Evolutionary conservation across 495 filamentous ascomycete species (phyloP).

Genomic region (Podospora australis): DNA sequence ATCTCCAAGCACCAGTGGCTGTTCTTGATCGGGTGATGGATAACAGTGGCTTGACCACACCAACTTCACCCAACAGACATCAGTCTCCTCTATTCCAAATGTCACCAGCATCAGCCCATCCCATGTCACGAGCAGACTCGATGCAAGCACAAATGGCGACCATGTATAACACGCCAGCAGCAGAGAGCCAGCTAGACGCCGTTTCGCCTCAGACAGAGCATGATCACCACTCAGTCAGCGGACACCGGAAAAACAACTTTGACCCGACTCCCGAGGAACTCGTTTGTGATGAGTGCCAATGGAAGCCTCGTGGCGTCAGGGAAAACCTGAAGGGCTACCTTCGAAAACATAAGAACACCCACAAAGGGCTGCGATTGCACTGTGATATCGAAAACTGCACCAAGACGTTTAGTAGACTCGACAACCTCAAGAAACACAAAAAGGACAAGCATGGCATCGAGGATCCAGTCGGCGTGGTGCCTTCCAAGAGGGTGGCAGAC

Average conservation of each 20-base stretch:
- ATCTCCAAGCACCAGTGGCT: constrained; percentile 6
- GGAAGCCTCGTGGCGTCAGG: constrained; percentile 31
- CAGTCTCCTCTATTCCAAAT: constrained; percentile 16
- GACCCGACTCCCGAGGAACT: constrained; percentile 21
- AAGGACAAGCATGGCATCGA: constrained; percentile 34
- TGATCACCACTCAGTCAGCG: constrained; percentile 7
- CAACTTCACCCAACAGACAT: constrained; percentile 10
- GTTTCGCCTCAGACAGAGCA: constrained; percentile 12
- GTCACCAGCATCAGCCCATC: constrained; percentile 4
- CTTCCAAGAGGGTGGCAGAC: constrained; percentile 10
- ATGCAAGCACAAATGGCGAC: constrained; percentile 12
- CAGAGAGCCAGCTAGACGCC: constrained; percentile 6
- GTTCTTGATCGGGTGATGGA: constrained; percentile 4
- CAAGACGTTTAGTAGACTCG: constrained; percentile 36
- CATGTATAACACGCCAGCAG: constrained; percentile 8
- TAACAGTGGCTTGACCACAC: constrained; percentile 7
- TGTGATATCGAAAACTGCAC: constrained; percentile 31
- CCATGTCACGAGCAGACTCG: constrained; percentile 19
- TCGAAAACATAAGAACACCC: constrained; percentile 34
- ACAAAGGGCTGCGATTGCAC: constrained; percentile 26
- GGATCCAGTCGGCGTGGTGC: constrained; percentile 9
- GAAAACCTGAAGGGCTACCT: constrained; percentile 34
- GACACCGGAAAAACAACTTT: not conserved
- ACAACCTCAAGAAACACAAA: constrained; percentile 39
- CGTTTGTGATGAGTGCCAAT: constrained; percentile 32